Conservation (phyloP, 495 filamentous ascomycete genomes). For the Trichodelitschia bisporula region DNA sequence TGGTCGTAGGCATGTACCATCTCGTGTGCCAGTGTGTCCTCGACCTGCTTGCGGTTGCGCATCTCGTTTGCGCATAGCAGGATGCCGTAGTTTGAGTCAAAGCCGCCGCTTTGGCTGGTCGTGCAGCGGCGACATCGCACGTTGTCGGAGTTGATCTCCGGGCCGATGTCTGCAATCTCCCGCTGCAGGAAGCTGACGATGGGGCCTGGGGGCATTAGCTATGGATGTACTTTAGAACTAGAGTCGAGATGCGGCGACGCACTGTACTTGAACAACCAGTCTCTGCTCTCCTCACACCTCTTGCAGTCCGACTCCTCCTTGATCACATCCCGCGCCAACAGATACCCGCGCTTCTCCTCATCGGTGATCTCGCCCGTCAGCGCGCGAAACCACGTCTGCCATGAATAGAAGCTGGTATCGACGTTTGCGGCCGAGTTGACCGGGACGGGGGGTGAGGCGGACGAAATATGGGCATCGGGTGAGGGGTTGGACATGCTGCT, state of each 20-base stretch:
- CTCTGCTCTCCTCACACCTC: constrained; percentile 50
- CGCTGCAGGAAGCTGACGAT: constrained; percentile 62
- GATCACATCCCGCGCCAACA: constrained; percentile 35
- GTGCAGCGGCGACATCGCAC: constrained; percentile 61
- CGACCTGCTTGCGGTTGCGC: constrained; percentile 44
- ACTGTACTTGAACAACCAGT: constrained; percentile 60
- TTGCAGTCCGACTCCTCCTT: constrained; percentile 48
- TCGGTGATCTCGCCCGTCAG: constrained; percentile 42
- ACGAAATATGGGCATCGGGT: no score
- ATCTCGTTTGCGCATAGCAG: constrained; percentile 76
- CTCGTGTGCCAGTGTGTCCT: constrained; percentile 91
- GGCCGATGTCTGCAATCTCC: constrained; percentile 53
- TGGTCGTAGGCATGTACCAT: constrained; percentile 96
- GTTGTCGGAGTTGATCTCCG: constrained; percentile 43
- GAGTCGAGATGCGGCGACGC: no score
- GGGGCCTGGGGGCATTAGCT: constrained; percentile 28
- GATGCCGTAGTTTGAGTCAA: constrained; percentile 64
- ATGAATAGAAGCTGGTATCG: constrained; percentile 20
- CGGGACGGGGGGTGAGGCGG: no score
- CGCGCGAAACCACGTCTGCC: constrained; percentile 58
- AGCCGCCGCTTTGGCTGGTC: constrained; percentile 47
- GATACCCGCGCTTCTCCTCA: constrained; percentile 32
- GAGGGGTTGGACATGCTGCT: no score
- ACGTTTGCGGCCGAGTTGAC: no score
- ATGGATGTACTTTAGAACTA: no score